Evolutionary conservation across 345 rosid species (phyloP), one percentile per base, ranked within the genome.

Genomic region (Laguncularia racemosa): DNA sequence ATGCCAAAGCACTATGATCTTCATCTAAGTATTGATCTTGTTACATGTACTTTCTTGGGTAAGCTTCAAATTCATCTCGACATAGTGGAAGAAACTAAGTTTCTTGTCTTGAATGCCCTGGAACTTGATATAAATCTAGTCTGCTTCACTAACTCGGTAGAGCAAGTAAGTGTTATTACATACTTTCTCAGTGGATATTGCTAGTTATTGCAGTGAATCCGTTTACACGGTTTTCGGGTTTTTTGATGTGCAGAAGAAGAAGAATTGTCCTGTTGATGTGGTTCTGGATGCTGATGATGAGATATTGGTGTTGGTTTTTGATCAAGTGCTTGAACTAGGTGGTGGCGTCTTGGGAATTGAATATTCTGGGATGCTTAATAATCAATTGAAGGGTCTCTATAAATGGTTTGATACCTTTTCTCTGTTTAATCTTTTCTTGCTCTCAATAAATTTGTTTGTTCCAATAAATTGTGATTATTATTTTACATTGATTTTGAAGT

Each of bases 61-160:
- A 23, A 55, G 12, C 58, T 57, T 11, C 48, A 46, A 11, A 49
- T 74, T 44, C 18, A 52, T 50, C 57, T 80, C n/a, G 20, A 57
- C 48, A 45, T 80, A 54, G 40, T 19, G 52, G 66, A 76, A 45
- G 59, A 57, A 50, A 69, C 80, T 6, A 62, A 57, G 45, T 59
- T 72, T 46, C 63, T 71, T 38, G 80, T 80, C 64, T 59, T 77
- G 56, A 77, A 80, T 53, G 71, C 71, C 43, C 68, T 64, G 40
- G 72, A 72, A 52, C 78, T 80, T 56, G 53, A 48, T 11, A 61
- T 70, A 48, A 60, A 52, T 21, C 55, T 58, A 52, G 76, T 64
- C 57, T 60, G 52, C 48, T 74, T 77, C 70, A 66, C 72, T 52
- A 58, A 18, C 62, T 72, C 67, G 15, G 43, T 16, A 20, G 58